These are phyloP conservation scores for Lepiota brunneoincarnata DNA, from an alignment of 768 basidiomycete species.

Conservation along the genomic window DNA sequence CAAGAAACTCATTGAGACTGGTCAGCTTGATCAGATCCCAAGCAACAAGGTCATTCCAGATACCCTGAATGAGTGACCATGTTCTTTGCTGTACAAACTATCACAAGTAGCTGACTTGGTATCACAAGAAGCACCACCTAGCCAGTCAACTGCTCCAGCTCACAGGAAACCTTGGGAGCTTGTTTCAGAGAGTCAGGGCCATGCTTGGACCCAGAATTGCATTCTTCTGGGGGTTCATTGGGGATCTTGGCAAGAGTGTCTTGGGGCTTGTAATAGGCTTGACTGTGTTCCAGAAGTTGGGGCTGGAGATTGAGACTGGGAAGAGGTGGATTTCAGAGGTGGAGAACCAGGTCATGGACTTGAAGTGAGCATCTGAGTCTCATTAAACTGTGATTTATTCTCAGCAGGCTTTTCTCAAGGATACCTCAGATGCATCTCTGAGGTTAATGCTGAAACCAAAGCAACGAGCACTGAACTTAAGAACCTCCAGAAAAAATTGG, in stretches of 20 bases:
- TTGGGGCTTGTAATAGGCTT: too few relatives aligned
- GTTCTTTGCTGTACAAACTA: conserved; percentile 4
- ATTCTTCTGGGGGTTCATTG: too few relatives aligned
- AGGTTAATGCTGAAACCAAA: conserved; percentile 72
- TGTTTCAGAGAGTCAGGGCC: background rate
- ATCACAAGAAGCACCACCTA: conserved; percentile 51
- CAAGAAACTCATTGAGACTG: conserved; percentile 67
- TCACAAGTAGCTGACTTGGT: background rate
- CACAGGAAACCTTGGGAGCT: conserved; percentile 74
- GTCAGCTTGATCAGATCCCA: conserved; percentile 70
- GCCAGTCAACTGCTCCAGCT: conserved; percentile 45
- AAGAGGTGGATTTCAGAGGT: conserved; percentile 74
- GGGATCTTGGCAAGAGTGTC: too few relatives aligned
- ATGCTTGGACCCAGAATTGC: too few relatives aligned
- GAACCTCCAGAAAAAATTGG: conserved; percentile 59
- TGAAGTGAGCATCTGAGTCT: conserved; percentile 57
- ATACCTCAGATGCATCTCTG: conserved; percentile 73
- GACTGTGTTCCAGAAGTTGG: conserved; percentile 78
- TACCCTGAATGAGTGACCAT: conserved; percentile 53
- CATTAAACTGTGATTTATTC: background rate
- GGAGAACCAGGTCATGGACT: conserved; percentile 75
- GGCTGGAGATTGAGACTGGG: conserved; percentile 78
- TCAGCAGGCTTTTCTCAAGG: conserved; percentile 33
- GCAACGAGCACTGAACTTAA: conserved; percentile 55
- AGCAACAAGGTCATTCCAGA: conserved; percentile 74